Evolutionary conservation across 306 rosid genomes (phyloP), one percentile per base, ranked within the genome.

Genomic region (Psophocarpus tetragonolobus): DNA sequence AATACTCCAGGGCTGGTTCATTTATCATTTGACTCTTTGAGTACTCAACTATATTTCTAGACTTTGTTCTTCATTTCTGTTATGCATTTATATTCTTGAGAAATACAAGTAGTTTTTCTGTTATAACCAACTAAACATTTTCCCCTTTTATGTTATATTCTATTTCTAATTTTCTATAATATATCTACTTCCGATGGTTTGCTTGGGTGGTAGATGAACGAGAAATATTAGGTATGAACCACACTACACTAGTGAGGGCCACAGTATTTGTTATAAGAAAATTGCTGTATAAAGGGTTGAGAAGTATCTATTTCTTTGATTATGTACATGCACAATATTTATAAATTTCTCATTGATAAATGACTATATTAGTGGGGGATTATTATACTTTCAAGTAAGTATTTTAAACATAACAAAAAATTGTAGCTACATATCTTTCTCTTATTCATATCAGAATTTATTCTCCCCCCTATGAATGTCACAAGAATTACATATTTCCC

Each of bases 21-120:
- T 45, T 61, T 50, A 56, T 74, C 58, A n/a, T 36, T 13, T 42
- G 61, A 54, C 15, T 21, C 61, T 50, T 50, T 48, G 50, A 56
- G 39, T 51, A 20, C 47, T 72, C 51, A 35, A 35, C 17, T 71
- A 66, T 71, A 23, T 73, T 73, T 75, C 24, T 81, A 45, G 20
- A 33, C 33, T 13, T 23, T 41, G 58, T n/a, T 61, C 29, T 48
- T 47, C n/a, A 36, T 20, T 33, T 42, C 54, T 42, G 8, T 57
- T 56, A 6, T 39, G 20, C 24, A 17, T 30, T 60, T 8, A 50
- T 30, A 56, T 29, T 8, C 36, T 27, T 30, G 38, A 54, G 47
- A 39, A 53, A 8, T 58, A 6, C 57, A 27, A 6, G 6, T 15
- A 26, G 35, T 66, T 66, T 60, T 30, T 66, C 72, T 61, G 68